Evolutionary conservation across 1,139 yeast genomes (phyloP).

Genomic region (Hanseniaspora gamundiae): DNA sequence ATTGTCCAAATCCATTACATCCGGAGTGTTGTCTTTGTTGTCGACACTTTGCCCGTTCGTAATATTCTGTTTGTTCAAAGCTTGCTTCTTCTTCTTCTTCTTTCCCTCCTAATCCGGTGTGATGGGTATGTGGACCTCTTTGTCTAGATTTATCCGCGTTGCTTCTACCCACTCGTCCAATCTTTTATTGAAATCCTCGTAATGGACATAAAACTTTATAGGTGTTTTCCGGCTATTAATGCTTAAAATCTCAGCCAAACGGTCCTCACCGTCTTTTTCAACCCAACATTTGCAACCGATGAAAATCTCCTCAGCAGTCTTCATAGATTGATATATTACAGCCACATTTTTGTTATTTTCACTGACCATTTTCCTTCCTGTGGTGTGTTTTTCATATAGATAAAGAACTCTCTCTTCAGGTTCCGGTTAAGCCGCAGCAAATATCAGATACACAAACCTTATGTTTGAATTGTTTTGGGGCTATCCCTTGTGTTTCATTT

Average conservation of each 20-base stretch:
- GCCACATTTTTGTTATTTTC: slow-evolving; percentile 5
- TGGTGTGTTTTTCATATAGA: neutral
- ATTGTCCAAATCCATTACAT: slow-evolving; percentile 77
- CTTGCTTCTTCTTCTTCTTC: slow-evolving; percentile 21
- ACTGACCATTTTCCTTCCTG: slow-evolving; percentile 4
- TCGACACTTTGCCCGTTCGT: slow-evolving; percentile 13
- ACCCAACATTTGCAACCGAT: slow-evolving; percentile 77
- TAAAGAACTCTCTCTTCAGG: neutral
- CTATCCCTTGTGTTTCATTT: too few species aligned
- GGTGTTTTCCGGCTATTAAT: slow-evolving; percentile 65
- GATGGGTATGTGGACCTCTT: slow-evolving; percentile 62
- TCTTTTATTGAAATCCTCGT: slow-evolving; percentile 84
- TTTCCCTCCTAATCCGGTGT: slow-evolving; percentile 27
- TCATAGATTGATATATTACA: slow-evolving; percentile 11
- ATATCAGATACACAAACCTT: too few species aligned
- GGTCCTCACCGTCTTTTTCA: slow-evolving; percentile 62
- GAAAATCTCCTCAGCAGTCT: slow-evolving; percentile 36
- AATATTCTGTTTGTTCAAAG: slow-evolving; percentile 14
- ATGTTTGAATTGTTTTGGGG: too few species aligned
- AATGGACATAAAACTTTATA: slow-evolving; percentile 81
- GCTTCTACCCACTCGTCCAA: slow-evolving; percentile 82
- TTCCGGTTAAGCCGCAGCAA: too few species aligned
- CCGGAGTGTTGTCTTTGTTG: slow-evolving; percentile 22
- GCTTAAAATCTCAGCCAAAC: slow-evolving; percentile 79
- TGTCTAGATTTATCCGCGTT: slow-evolving; percentile 55